Conservation (phyloP, 225 moss, liverwort and hornwort species). For the Marchantia polymorpha region DNA sequence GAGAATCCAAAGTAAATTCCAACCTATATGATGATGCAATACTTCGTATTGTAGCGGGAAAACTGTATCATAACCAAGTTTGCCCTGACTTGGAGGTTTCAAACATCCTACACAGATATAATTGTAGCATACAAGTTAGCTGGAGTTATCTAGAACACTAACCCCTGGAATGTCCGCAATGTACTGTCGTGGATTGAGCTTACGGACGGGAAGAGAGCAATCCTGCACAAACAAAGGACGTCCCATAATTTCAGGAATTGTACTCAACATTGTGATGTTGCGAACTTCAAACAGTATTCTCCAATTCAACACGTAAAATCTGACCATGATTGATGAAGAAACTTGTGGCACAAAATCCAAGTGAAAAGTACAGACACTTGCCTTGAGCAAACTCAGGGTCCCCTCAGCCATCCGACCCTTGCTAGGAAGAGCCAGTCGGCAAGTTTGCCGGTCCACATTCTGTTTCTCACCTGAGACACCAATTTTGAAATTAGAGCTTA, state of each 20-base stretch:
- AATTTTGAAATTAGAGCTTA: neutral
- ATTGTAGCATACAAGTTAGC: neutral
- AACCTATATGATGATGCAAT: no score
- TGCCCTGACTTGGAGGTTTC: no score
- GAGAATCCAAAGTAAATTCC: no score
- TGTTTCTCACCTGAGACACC: constrained; percentile 15
- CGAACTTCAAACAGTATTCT: no score
- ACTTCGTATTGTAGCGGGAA: no score
- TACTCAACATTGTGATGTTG: no score
- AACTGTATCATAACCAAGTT: no score
- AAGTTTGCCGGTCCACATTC: constrained; percentile 46
- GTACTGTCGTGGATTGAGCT: constrained; percentile 96
- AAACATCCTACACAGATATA: no score
- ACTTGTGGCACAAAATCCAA: no score
- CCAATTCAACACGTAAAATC: no score
- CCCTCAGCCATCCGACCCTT: constrained; percentile 99
- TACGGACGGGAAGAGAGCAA: constrained; percentile 92
- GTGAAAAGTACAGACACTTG: constrained; percentile 5
- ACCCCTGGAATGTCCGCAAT: constrained; percentile 96
- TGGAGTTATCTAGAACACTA: constrained; percentile 16
- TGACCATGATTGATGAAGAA: no score
- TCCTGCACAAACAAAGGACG: constrained; percentile 42
- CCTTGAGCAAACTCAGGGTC: constrained; percentile 78
- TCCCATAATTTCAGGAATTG: neutral
- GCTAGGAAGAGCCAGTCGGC: constrained; percentile 89